phyloP scores from a whole-genome alignment of 306 rosid species.

The Acacia crassicarpa region DNA sequence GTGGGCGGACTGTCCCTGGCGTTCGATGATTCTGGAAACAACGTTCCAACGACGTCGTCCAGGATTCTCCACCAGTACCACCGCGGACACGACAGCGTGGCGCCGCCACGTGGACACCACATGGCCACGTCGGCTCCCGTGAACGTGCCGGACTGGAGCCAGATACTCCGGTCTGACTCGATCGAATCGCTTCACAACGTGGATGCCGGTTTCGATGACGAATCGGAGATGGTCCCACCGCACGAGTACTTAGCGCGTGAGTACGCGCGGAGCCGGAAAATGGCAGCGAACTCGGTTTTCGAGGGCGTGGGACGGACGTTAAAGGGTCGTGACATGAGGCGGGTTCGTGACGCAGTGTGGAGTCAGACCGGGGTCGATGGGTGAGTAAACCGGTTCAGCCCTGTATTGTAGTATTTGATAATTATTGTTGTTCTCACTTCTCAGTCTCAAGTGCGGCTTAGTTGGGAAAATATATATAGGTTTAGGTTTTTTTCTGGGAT shows the following conservation, averaged over 20 bases:
- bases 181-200: conserved; percentile 66
- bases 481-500: neutral
- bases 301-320: conserved; percentile 95
- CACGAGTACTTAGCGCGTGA: conserved; percentile 79
- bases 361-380: conserved; percentile 96
- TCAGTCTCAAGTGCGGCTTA: conserved; percentile 20
- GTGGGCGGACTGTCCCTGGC: conserved; percentile 1
- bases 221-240: conserved; percentile 81
- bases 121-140: conserved; percentile 80
- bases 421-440: neutral
- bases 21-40: conserved; percentile 7
- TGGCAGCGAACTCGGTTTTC: conserved; percentile 77
- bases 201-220: conserved; percentile 42
- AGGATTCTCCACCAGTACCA: conserved; percentile 76
- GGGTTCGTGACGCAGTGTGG: conserved; percentile 97
- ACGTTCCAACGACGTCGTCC: conserved; percentile 28
- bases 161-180: conserved; percentile 85
- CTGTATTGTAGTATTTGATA: conserved; percentile 13
- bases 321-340: conserved; percentile 92
- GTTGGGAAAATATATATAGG: neutral
- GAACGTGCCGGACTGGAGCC: conserved; percentile 99
- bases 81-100: conserved; percentile 50
- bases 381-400: conserved; percentile 2
- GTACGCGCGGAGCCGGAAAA: conserved; percentile 52
- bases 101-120: conserved; percentile 46